Base-by-base conservation (phyloP, 164 flowering plant species). In the Magnolia officinalis region DNA sequence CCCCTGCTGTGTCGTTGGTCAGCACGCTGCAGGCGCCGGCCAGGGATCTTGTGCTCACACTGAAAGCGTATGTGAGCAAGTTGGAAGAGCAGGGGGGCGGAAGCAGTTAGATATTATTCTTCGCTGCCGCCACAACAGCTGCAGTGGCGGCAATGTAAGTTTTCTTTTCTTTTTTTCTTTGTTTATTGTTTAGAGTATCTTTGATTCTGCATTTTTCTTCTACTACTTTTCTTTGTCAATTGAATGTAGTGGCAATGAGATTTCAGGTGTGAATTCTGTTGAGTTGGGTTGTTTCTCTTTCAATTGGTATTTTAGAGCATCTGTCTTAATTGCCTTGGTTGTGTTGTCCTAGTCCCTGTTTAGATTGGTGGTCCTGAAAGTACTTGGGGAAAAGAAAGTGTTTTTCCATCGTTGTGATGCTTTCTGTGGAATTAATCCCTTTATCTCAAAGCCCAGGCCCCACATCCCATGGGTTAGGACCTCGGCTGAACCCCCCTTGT, bases 21-120 rank as follows among this genome's bases (percentile, higher is more conserved):
- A 73, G 92, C 8, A 96, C 98, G 0, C 65, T 94, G 20, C 97
- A 91, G 80, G 98, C 96, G 24, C 98, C 98, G 2, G 97, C 98
- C 0, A 91, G 95, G 83, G 91, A 96, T 63, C 77, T 94, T 81
- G 85, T 96, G 26, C 67, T 92, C 91, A 86, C 85, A 59, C 80
- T 94, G 84, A 89, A 91, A 79, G 98, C 99, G n/a, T 91, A 90
- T 87, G 91, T 88, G 66, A 79, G 90, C 88, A 96, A 94, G 74
- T 72, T 96, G 86, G 99, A 96, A 74, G 98, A 90, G 74, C 64
- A 59, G 50, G 92, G 88, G 67, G 83, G 83, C 14, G 72, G 24
- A 21, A 61, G n/a, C 16, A 55, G 13, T 11, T 11, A 11, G 61
- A 16, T 55, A 11, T 11, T 8, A 55, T 11, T 55, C 16, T 16